Base-by-base conservation (phyloP, 2,329 filamentous ascomycete species). In the Alternaria gaisen region DNA sequence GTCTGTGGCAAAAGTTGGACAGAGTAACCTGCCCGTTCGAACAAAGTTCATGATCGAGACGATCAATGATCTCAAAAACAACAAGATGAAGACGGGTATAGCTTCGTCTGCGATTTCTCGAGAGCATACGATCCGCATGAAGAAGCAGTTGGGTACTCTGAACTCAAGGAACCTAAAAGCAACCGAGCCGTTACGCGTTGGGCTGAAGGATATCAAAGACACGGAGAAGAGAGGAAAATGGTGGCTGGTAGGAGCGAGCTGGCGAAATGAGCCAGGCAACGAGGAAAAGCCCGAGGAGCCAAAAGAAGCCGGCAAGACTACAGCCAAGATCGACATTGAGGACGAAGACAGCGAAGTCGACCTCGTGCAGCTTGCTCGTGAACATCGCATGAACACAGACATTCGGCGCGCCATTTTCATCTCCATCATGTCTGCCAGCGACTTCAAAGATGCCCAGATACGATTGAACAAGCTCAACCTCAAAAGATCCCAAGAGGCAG, bases 231-330 rank as follows among this genome's bases (percentile, higher is more conserved):
- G 90, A 74, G 95, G 95, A 1, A 97, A 97, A 81, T 99, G 95
- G 95, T 99, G 95, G 95, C 87, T 98, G 20, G 92, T 98, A 5
- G 95, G 95, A 53, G 94, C 95, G n/a, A 97, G 93, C 78, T 97
- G 94, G 87, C 83, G 82, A 41, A 76, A 84, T 60, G 66, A 79
- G 18, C 68, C 59, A 12, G 80, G 81, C 18, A 68, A 65, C n/a
- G 77, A 79, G 28, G 67, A 73, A 57, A 65, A 60, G 60, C 67
- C 55, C 56, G 79, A 81, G 58, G 68, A 79, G 71, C 61, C 68
- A 67, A 34, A 79, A 72, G 74, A 80, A 51, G 34, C 58, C 11
- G 28, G 30, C 16, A 58, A 62, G 22, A 60, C 64, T 28, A 56
- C 53, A n/a, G 54, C 43, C 8, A 53, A 60, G 8, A 38, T 62